Evolutionary conservation across 371 early-diverging fungal species (phyloP).

Genomic region (Syncephalis fuscata): DNA sequence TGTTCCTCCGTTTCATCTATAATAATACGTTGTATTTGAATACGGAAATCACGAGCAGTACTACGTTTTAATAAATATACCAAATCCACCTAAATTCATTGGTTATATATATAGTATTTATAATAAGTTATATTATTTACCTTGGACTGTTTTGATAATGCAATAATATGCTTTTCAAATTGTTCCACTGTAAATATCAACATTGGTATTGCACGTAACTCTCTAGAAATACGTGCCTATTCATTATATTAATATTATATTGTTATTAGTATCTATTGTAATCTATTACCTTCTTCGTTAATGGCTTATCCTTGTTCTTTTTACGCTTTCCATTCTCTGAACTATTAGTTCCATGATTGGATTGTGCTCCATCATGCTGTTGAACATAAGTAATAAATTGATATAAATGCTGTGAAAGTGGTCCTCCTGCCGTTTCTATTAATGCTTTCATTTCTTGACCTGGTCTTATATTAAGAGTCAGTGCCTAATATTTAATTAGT

Average conservation of each 20-base stretch:
- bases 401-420: no score
- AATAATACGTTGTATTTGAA: slow-evolving; percentile 23
- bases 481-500: no score
- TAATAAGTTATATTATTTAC: slow-evolving; percentile 7
- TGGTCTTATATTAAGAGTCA: no score
- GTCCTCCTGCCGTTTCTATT: no score
- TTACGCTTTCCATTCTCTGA: slow-evolving; percentile 1
- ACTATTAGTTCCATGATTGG: no score
- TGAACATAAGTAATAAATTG: no score
- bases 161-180: slow-evolving; percentile 45
- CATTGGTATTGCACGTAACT: slow-evolving; percentile 40
- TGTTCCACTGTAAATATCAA: slow-evolving; percentile 48
- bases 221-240: slow-evolving; percentile 16
- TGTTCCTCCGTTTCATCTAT: slow-evolving; percentile 4
- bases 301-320: slow-evolving; percentile 1
- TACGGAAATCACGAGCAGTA: slow-evolving; percentile 50
- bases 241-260: background rate
- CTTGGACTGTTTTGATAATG: slow-evolving; percentile 38
- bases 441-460: no score
- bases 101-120: background rate
- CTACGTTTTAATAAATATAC: slow-evolving; percentile 51
- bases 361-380: no score
- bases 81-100: slow-evolving; percentile 18
- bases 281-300: slow-evolving; percentile 2
- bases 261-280: background rate